Evolutionary conservation across 1,284 basidiomycete genomes (phyloP).

Genomic region (Sporisorium iseilematis-ciliati): DNA sequence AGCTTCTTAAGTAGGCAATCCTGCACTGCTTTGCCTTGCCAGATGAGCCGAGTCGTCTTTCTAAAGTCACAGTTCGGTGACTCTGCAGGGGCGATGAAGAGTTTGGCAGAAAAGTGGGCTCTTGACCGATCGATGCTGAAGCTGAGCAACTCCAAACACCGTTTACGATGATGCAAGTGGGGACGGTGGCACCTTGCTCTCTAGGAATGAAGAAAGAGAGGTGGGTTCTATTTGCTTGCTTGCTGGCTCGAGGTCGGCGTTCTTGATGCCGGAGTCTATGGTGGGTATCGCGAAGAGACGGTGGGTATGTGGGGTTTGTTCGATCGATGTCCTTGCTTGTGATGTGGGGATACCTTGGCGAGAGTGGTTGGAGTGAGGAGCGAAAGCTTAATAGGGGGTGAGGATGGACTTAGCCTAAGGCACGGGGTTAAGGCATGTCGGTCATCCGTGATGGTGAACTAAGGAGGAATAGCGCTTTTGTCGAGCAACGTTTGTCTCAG

Average conservation of each 20-base stretch:
- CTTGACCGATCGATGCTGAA: neutral
- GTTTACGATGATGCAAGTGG: constrained; percentile 8
- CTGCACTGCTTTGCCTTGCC: too few relatives aligned
- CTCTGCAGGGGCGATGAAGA: neutral
- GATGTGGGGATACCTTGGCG: neutral
- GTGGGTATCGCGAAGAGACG: constrained; percentile 16
- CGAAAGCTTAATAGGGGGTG: neutral
- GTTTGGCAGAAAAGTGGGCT: neutral
- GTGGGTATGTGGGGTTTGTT: constrained; percentile 18
- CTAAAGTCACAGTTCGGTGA: too few relatives aligned
- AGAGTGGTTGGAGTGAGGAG: neutral
- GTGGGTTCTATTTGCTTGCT: neutral
- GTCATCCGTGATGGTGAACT: neutral
- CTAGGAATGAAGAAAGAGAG: constrained; percentile 1
- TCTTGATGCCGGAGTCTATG: neutral
- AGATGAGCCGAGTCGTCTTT: too few relatives aligned
- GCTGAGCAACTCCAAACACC: constrained; percentile 1
- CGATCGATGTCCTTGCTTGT: neutral
- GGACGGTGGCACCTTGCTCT: neutral
- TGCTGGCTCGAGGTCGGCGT: constrained; percentile 3
- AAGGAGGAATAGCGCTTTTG: neutral
- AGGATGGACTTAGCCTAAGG: neutral
- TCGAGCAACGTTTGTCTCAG: neutral
- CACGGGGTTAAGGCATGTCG: too few relatives aligned
- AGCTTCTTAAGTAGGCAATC: too few relatives aligned